Conservation (phyloP, 331 rosid genomes). For the Pyrus hybrid region DNA sequence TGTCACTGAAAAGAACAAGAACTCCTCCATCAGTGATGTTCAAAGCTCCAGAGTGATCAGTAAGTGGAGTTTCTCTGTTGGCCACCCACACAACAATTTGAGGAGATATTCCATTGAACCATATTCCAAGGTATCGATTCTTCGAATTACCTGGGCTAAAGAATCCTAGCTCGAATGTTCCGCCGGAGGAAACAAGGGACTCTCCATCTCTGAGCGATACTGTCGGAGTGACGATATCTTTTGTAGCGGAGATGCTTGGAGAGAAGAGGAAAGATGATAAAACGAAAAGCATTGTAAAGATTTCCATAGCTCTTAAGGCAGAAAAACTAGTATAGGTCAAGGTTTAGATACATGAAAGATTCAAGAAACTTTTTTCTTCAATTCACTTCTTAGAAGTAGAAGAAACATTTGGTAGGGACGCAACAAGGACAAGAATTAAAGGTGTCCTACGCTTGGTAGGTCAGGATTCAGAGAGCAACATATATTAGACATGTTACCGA, state of each 20-base stretch:
- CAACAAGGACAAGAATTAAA: too few relatives aligned
- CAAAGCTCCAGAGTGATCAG: constrained; percentile 30
- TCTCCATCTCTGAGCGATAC: constrained; percentile 21
- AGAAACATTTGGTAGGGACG: too few relatives aligned
- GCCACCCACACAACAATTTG: constrained; percentile 52
- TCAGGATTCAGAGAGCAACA: too few relatives aligned
- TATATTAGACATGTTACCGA: too few relatives aligned
- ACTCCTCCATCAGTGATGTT: constrained; percentile 20
- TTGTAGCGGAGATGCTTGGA: not conserved
- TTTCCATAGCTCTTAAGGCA: too few relatives aligned
- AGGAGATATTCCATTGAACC: constrained; percentile 38
- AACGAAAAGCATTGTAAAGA: too few relatives aligned
- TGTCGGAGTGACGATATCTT: constrained; percentile 19
- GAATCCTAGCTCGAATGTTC: constrained; percentile 40
- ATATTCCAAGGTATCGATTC: constrained; percentile 43
- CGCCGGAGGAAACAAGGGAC: constrained; percentile 40
- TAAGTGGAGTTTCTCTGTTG: constrained; percentile 40
- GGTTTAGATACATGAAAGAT: too few relatives aligned
- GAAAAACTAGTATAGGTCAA: too few relatives aligned
- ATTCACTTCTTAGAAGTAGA: too few relatives aligned
- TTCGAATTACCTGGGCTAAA: constrained; percentile 36
- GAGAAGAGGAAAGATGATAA: not conserved
- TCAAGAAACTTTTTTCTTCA: too few relatives aligned
- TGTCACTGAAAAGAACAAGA: constrained; percentile 23
- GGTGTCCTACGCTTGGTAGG: too few relatives aligned